A percentile compares a stretch with the other conserved stretches of the same genome.
Conservation (phyloP, 306 rosid species). For the Gastrolobium bilobum region DNA sequence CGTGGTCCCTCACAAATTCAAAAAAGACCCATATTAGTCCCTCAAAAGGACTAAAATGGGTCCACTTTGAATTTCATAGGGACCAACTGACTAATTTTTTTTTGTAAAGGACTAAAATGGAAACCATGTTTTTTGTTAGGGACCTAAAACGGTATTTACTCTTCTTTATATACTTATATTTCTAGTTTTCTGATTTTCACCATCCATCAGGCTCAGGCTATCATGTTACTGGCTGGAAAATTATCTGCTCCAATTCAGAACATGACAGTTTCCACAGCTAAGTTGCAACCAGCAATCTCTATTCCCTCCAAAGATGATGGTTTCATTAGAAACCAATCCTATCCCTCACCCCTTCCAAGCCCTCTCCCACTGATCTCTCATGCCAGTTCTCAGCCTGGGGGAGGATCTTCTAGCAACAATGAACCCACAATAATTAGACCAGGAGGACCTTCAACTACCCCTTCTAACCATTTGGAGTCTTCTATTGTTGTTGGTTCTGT, state of each 20-base stretch:
- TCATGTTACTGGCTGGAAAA: slow-evolving; percentile 88
- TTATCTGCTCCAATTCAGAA: slow-evolving; percentile 55
- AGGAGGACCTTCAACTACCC: slow-evolving; percentile 53
- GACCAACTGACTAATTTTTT: too few species aligned
- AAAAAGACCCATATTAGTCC: too few species aligned
- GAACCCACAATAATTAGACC: slow-evolving; percentile 57
- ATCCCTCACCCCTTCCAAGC: slow-evolving; percentile 55
- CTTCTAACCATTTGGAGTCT: slow-evolving; percentile 58
- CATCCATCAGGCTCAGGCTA: slow-evolving; percentile 77
- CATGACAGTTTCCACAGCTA: slow-evolving; percentile 50
- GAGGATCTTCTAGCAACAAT: slow-evolving; percentile 57
- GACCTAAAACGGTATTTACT: too few species aligned
- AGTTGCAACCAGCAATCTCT: slow-evolving; percentile 56
- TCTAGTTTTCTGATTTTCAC: slow-evolving; percentile 7
- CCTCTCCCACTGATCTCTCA: slow-evolving; percentile 57
- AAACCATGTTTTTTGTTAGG: too few species aligned
- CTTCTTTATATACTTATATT: not conserved
- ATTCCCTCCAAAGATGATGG: slow-evolving; percentile 58
- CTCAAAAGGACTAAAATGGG: too few species aligned
- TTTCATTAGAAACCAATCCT: slow-evolving; percentile 56
- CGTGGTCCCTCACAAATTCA: too few species aligned
- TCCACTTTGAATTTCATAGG: too few species aligned
- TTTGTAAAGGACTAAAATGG: too few species aligned
- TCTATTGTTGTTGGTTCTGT: slow-evolving; percentile 53
- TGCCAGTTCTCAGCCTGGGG: slow-evolving; percentile 51